Evolutionary conservation across 495 filamentous ascomycete species (phyloP).

Genomic region (Penicillium psychrofluorescens): DNA sequence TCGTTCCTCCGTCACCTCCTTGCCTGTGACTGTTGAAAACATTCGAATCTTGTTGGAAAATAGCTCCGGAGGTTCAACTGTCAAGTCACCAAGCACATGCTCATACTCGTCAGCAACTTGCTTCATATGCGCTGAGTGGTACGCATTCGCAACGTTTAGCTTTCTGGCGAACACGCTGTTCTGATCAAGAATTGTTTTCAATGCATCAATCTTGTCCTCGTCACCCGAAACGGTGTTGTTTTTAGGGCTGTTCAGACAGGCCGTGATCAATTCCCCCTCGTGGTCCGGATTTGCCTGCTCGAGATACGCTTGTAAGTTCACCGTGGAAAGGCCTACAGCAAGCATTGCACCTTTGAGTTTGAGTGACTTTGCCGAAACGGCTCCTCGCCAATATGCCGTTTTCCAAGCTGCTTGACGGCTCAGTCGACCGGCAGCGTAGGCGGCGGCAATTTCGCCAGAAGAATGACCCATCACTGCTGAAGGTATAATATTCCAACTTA

Average conservation of each 20-base stretch:
- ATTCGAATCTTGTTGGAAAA: slow-evolving; percentile 18
- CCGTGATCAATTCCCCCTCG: slow-evolving; percentile 28
- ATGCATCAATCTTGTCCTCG: slow-evolving; percentile 13
- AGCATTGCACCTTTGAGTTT: slow-evolving; percentile 23
- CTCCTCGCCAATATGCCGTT: slow-evolving; percentile 23
- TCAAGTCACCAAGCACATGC: slow-evolving; percentile 12
- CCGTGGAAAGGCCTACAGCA: slow-evolving; percentile 14
- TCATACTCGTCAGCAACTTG: slow-evolving; percentile 22
- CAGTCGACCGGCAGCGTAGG: slow-evolving; percentile 14
- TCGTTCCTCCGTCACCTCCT: slow-evolving; percentile 8
- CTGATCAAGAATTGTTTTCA: slow-evolving; percentile 20
- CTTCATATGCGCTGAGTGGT: slow-evolving; percentile 40
- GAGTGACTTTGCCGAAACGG: slow-evolving; percentile 13
- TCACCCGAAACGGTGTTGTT: slow-evolving; percentile 45
- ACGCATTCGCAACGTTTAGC: slow-evolving; percentile 34
- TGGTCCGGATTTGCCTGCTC: not conserved
- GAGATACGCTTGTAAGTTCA: slow-evolving; percentile 9
- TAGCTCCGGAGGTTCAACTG: not conserved
- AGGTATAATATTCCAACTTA: slow-evolving; percentile 23
- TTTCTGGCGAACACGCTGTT: slow-evolving; percentile 26
- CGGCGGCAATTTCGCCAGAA: slow-evolving; percentile 35
- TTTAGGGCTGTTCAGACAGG: slow-evolving; percentile 42
- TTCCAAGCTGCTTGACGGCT: slow-evolving; percentile 15
- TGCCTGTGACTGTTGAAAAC: slow-evolving; percentile 32
- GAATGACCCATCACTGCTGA: slow-evolving; percentile 30